A percentile compares a stretch with the other conserved stretches of the same genome.
Evolutionary conservation across 164 flowering plant species (phyloP).

Genomic region (Paratinospora sagittata): DNA sequence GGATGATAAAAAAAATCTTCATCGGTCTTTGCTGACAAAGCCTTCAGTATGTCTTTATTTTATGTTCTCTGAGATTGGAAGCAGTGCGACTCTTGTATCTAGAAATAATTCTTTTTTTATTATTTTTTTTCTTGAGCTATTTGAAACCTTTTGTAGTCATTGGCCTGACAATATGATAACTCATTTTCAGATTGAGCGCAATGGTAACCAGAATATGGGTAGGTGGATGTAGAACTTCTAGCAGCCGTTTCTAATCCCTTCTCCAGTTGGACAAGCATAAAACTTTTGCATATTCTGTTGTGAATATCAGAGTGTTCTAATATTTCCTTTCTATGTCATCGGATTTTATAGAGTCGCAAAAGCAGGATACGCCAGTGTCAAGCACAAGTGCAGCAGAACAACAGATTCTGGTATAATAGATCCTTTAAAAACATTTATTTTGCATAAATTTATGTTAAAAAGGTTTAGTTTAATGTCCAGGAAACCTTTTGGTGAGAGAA

Average conservation of each 20-base stretch:
- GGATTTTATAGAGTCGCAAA: constrained; percentile 38
- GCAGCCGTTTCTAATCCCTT: not conserved
- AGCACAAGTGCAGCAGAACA: constrained; percentile 70
- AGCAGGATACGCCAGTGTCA: constrained; percentile 43
- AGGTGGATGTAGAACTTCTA: constrained; percentile 13
- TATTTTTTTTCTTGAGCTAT: too few species aligned
- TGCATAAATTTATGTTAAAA: not conserved
- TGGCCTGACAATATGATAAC: constrained; percentile 15
- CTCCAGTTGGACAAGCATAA: constrained; percentile 3
- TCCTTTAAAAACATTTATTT: not conserved
- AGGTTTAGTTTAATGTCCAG: too few species aligned
- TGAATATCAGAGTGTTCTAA: not conserved
- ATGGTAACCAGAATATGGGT: constrained; percentile 43
- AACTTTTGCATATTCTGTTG: not conserved
- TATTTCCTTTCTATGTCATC: constrained; percentile 1
- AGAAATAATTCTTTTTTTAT: not conserved
- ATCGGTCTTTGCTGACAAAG: constrained; percentile 43
- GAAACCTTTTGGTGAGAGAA: too few species aligned
- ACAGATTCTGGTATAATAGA: constrained; percentile 68
- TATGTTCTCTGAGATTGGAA: not conserved
- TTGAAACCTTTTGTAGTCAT: not conserved
- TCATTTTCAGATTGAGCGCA: constrained; percentile 43
- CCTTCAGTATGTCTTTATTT: constrained; percentile 32
- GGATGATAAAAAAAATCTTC: constrained; percentile 66
- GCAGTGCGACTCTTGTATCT: not conserved